phyloP scores from a whole-genome alignment of 805 yeast genomes.

The Candida loeiensis region DNA sequence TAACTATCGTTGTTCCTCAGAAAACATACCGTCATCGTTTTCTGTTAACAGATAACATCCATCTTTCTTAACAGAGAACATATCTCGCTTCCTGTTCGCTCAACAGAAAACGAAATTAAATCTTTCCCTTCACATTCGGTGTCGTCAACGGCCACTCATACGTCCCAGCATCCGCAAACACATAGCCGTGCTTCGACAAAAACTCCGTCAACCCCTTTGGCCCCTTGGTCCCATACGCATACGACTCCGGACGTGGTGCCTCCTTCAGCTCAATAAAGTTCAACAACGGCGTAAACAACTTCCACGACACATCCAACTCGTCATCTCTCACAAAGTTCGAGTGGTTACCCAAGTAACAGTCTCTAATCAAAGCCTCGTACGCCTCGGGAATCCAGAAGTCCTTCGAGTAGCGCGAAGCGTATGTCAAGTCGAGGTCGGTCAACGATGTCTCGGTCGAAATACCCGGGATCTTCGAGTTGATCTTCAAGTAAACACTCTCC shows the following conservation, averaged over 20 bases:
- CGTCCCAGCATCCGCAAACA: conserved; percentile 54
- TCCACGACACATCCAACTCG: conserved; percentile 93
- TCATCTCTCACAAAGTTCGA: conserved; percentile 97
- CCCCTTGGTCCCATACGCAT: conserved; percentile 90
- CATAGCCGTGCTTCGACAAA: conserved; percentile 68
- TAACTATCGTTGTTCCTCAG: no score
- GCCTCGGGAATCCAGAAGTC: conserved; percentile 97
- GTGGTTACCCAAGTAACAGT: conserved; percentile 87
- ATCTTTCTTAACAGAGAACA: no score
- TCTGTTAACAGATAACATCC: no score
- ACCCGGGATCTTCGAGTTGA: conserved; percentile 94
- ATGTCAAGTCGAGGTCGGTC: conserved; percentile 88
- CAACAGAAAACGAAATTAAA: conserved; percentile 10
- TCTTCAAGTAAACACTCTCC: conserved; percentile 89
- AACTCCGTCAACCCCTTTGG: conserved; percentile 64
- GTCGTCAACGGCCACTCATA: conserved; percentile 92
- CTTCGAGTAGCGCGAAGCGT: conserved; percentile 68
- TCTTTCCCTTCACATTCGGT: conserved; percentile 34
- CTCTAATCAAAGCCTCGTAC: conserved; percentile 91
- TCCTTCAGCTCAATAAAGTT: conserved; percentile 69
- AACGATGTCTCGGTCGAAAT: conserved; percentile 74
- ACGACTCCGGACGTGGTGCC: conserved; percentile 64
- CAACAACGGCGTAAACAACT: conserved; percentile 85
- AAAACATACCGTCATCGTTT: no score
- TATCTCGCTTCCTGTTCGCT: no score